Evolutionary conservation across 1,284 basidiomycete genomes (phyloP), one percentile per base, ranked within the genome.

Genomic region (Ustilago hordei): DNA sequence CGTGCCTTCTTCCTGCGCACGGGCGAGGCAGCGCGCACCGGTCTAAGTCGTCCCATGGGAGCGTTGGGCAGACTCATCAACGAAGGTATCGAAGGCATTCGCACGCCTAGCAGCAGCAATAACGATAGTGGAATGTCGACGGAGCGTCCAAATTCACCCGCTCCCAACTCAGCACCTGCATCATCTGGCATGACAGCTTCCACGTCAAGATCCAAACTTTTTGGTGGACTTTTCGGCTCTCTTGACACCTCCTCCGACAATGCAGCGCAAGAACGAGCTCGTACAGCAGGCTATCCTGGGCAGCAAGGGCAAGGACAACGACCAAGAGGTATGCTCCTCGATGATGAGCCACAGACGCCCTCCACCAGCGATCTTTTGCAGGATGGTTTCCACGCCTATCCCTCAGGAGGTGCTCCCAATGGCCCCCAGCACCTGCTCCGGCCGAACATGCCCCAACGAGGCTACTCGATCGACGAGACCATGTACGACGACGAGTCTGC

Each of bases 1-100:
- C 79, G 79, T 8, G 79, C 79, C 8, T 86, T 86, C 63, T 75
- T 86, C 60, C 72, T 81, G 50, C 78, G 85, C 19, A 86, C 85
- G 17, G 80, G 85, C 19, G 85, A 86, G 59, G 84, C 83, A 9
- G 84, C 84, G 9, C 75, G 83, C 12, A 70, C 70, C 0, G 83
- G 84, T 23, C 47, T 84, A 2, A 78, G 80, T 35, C 69, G 73
- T 36, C 83, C 84, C 6, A 82, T 85, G 69, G 81, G 79, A 2
- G 81, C 81, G n/a, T 72, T 85, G 2, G 81, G 83, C 36, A 74
- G 78, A 60, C 73, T 86, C 19, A 75, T 85, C 62, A 77, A 78
- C 58, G 84, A 86, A 41, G 80, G 83, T 1, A 72, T 85, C 50
- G 84, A 86, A 38, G 80, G 81, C 23, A 77, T 81, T 55, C 66